Percentiles rank a stretch among this genome's conserved stretches.
Conservation (phyloP, 78 protist species). For the Guillardia theta region DNA sequence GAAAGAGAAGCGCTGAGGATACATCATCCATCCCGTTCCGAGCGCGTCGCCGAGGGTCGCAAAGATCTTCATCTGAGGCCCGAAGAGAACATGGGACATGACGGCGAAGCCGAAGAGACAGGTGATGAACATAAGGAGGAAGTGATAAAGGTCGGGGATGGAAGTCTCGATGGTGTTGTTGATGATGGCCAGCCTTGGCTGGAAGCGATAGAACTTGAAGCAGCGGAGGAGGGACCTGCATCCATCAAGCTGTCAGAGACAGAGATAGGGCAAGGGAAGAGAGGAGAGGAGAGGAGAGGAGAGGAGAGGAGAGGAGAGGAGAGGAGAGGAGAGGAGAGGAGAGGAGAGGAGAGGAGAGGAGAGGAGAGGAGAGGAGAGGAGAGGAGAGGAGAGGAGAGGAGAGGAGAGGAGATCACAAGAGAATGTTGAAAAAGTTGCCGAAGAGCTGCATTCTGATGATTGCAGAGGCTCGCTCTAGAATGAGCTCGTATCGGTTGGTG, state of each 20-base stretch:
- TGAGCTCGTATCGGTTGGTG: background rate
- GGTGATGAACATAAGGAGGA: background rate
- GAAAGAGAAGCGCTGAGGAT: background rate
- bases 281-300: background rate
- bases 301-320: background rate
- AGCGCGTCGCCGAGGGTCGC: background rate
- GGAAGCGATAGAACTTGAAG: conserved; percentile 24
- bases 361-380: background rate
- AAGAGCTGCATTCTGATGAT: background rate
- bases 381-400: background rate
- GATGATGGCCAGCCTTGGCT: background rate
- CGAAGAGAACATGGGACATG: background rate
- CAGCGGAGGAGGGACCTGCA: background rate
- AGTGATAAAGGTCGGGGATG: background rate
- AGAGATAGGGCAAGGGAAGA: background rate
- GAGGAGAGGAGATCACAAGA: background rate
- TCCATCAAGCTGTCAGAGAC: background rate
- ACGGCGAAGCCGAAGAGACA: background rate
- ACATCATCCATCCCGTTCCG: background rate
- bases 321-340: background rate
- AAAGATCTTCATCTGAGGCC: background rate
- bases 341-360: background rate
- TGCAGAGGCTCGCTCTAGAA: background rate
- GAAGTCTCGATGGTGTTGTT: background rate
- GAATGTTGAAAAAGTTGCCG: background rate